These are phyloP conservation scores for Psilocybe sp. DNA, from an alignment of 768 basidiomycete genomes.

Conservation along the genomic window DNA sequence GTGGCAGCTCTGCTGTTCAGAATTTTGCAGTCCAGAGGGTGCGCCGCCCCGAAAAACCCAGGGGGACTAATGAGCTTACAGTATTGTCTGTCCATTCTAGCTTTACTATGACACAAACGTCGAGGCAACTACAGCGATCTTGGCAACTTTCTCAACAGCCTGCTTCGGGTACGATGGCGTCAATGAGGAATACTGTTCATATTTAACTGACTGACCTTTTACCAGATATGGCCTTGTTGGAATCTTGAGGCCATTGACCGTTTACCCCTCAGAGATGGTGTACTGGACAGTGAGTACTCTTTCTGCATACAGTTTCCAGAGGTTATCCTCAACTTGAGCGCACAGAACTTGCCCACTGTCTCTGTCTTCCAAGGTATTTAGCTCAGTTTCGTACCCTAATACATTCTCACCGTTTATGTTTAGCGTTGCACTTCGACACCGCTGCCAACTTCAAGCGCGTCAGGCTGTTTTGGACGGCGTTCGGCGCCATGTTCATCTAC, in stretches of 20 bases:
- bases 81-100: constrained; percentile 21
- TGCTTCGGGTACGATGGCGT: constrained; percentile 49
- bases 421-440: constrained; percentile 50
- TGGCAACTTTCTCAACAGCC: constrained; percentile 62
- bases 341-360: constrained; percentile 57
- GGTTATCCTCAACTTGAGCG: neutral
- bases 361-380: constrained; percentile 52
- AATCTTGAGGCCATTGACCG: constrained; percentile 52
- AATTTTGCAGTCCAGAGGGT: constrained; percentile 65
- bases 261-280: constrained; percentile 64
- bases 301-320: neutral
- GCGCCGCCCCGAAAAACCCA: constrained; percentile 1
- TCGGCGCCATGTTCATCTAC: constrained; percentile 49
- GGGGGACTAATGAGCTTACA: neutral
- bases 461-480: constrained; percentile 50
- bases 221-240: constrained; percentile 58
- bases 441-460: constrained; percentile 43
- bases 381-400: neutral
- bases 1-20: constrained; percentile 49
- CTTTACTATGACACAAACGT: constrained; percentile 60
- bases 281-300: constrained; percentile 47
- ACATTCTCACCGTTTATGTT: neutral
- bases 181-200: neutral
- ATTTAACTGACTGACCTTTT: neutral
- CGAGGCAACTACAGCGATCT: constrained; percentile 50